phyloP scores from a whole-genome alignment of 129 eudicot species.

The Rutidosis leptorrhynchoides region DNA sequence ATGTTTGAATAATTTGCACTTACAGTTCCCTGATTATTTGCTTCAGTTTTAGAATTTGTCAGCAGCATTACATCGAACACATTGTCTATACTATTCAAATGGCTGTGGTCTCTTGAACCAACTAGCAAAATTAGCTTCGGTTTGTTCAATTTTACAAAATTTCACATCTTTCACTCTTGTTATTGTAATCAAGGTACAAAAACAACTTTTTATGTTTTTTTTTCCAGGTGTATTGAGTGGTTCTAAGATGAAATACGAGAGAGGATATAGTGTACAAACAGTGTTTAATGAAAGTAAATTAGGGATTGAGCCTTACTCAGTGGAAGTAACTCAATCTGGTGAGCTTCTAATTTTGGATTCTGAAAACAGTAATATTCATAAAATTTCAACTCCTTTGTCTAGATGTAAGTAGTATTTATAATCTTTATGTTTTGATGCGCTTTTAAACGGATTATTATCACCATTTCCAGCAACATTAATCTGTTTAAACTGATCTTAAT shows the following conservation, averaged over 20 bases:
- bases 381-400: conserved; percentile 76
- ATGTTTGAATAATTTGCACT: conserved; percentile 1
- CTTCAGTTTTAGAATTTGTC: conserved; percentile 50
- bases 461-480: background rate
- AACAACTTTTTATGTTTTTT: background rate
- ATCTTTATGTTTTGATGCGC: background rate
- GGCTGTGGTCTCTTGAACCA: conserved; percentile 85
- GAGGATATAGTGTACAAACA: conserved; percentile 86
- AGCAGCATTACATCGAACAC: conserved; percentile 76
- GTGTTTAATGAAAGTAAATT: conserved; percentile 91
- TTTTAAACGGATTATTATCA: no score
- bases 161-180: conserved; percentile 27
- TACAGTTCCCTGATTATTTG: background rate
- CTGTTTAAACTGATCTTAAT: conserved; percentile 2
- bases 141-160: conserved; percentile 34
- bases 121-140: conserved; percentile 43
- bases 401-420: conserved; percentile 51
- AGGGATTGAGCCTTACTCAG: conserved; percentile 88
- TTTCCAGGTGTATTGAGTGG: conserved; percentile 65
- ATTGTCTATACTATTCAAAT: conserved; percentile 61
- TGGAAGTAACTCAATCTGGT: conserved; percentile 65
- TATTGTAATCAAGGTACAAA: background rate
- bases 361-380: conserved; percentile 72
- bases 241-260: conserved; percentile 86
- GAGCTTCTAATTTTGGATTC: conserved; percentile 82